Evolutionary conservation across 352 stramenopile species (phyloP), one percentile per base, ranked within the genome.

Genomic region (Thraustochytrium striatum): DNA sequence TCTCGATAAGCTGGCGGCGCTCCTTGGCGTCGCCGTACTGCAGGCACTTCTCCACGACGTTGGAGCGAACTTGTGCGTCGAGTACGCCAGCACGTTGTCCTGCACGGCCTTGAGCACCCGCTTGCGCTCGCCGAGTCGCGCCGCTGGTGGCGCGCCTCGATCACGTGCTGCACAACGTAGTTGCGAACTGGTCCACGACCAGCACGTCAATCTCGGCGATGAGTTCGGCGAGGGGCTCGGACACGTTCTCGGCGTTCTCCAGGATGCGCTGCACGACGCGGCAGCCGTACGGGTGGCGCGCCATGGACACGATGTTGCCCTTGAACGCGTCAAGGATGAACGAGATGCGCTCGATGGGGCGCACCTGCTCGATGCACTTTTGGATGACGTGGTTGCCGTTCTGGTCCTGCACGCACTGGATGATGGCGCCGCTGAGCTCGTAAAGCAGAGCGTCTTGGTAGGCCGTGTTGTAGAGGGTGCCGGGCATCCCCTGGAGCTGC

Each of bases 371-470:
- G 58, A 99, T 97, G 82, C 92, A 97, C 84, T 99, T 99, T 82
- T 99, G 96, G 55, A 99, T 90, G 8, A 99, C 96, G 82, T 99
- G 96, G 79, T 99, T 99, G 13, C 94, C 96, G 82, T 98, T 97
- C 82, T 99, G 95, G 79, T 99, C 96, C 53, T 97, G 88, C 41
- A 98, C 96, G 83, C 93, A 98, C 78, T 92, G 92, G 81, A 94
- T 85, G 25, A 94, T 88, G 58, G 93, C 85, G 0, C 88, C 89
- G 57, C 87, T 84, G 21, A 95, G 84, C 82, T 95, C 89, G 11
- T 83, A 83, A 57, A 95, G 92, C 58, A 95, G 33, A 19, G 83
- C 55, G 9, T 93, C 84, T 62, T 94, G 89, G 72, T 94, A 89
- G 21, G 87, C 83, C 3, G 91, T 84, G 78, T 86, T 82, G 8